Evolutionary conservation across 441 rosid species (phyloP).

Genomic region (Populus hybrid): DNA sequence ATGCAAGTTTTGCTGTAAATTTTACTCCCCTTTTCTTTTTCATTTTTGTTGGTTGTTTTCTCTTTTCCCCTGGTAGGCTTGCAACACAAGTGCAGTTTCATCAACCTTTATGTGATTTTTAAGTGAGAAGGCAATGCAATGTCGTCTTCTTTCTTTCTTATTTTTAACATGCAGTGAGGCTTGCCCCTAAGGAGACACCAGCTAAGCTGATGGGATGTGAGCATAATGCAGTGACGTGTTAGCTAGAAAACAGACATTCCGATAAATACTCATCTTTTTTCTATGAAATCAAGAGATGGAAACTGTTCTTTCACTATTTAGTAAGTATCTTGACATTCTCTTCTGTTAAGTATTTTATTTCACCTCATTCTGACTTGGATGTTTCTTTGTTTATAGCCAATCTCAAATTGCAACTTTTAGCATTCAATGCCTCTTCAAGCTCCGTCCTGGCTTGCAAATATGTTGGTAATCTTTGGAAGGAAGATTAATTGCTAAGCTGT

Average conservation of each 20-base stretch:
- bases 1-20: neutral
- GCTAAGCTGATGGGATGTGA: slow-evolving; percentile 62
- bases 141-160: neutral
- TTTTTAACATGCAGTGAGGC: slow-evolving; percentile 64
- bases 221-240: slow-evolving; percentile 87
- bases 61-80: neutral
- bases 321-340: neutral
- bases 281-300: neutral
- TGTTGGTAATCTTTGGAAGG: neutral
- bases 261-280: slow-evolving; percentile 35
- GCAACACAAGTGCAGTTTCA: neutral
- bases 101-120: neutral
- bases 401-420: slow-evolving; percentile 7
- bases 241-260: slow-evolving; percentile 81
- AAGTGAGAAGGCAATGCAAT: neutral
- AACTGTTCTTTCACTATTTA: neutral
- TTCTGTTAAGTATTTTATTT: too few relatives aligned
- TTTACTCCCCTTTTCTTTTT: neutral
- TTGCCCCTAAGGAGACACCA: slow-evolving; percentile 83
- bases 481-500: neutral
- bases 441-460: neutral
- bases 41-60: neutral
- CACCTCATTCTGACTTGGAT: neutral
- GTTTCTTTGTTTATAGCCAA: neutral
- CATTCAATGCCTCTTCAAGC: slow-evolving; percentile 16